phyloP scores from a whole-genome alignment of 352 stramenopile species.

The Phytophthora crassamura region DNA sequence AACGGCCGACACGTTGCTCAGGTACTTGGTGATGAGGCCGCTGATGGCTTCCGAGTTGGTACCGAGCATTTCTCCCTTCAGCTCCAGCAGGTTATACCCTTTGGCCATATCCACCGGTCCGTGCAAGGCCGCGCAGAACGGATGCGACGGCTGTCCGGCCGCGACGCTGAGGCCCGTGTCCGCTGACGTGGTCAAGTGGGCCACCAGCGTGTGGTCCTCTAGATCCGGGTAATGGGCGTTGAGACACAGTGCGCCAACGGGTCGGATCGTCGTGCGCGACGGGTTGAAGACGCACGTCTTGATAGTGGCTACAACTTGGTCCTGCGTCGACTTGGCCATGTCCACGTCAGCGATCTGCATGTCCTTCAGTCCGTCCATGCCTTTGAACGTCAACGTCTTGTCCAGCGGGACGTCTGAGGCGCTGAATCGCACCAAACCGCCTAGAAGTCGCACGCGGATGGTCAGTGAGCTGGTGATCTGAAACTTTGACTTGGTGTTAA shows the following conservation, averaged over 20 bases:
- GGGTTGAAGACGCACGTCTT: conserved; percentile 85
- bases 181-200: conserved; percentile 50
- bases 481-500: conserved; percentile 47
- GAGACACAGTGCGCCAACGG: conserved; percentile 73
- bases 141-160: conserved; percentile 56
- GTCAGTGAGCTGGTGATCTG: conserved; percentile 54
- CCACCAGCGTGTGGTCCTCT: conserved; percentile 50
- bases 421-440: conserved; percentile 57
- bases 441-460: conserved; percentile 62
- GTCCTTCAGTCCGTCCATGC: conserved; percentile 66
- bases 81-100: conserved; percentile 78
- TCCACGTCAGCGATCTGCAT: conserved; percentile 71
- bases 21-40: conserved; percentile 77
- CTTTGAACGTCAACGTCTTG: conserved; percentile 65
- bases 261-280: conserved; percentile 72
- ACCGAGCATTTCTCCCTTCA: conserved; percentile 71
- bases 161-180: conserved; percentile 54
- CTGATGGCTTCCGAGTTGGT: conserved; percentile 73
- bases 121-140: conserved; percentile 52
- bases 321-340: conserved; percentile 68
- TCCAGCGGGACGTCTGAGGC: conserved; percentile 51
- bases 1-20: conserved; percentile 60
- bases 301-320: conserved; percentile 68
- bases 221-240: conserved; percentile 61
- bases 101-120: conserved; percentile 36